phyloP scores from a whole-genome alignment of 2,329 filamentous ascomycete species.

The Davidsoniella virescens region DNA sequence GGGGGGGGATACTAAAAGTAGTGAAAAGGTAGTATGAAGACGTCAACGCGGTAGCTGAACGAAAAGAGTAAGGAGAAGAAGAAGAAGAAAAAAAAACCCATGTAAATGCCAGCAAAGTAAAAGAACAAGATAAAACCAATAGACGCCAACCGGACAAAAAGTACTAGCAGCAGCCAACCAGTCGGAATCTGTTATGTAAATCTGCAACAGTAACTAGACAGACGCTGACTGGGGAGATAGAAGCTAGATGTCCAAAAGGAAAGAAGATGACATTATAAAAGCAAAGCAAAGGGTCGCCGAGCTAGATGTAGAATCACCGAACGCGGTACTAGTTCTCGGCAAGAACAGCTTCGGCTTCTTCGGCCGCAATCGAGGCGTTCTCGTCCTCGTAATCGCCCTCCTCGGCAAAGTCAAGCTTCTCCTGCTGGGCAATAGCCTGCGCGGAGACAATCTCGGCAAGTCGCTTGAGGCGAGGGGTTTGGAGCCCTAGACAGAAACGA shows the following conservation, averaged over 20 bases:
- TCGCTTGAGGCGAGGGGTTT: constrained; percentile 88
- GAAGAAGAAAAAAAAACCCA: constrained; percentile 7
- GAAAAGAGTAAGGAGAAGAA: background rate
- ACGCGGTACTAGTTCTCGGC: constrained; percentile 6
- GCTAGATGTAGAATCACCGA: background rate
- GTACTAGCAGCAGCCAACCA: background rate
- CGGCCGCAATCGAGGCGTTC: constrained; percentile 21
- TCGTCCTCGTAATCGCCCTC: constrained; percentile 30
- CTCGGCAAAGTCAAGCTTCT: constrained; percentile 51
- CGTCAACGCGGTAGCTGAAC: background rate
- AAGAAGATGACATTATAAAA: constrained; percentile 1
- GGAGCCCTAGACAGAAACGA: constrained; percentile 49
- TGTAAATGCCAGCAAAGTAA: constrained; percentile 12
- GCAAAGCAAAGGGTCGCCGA: background rate
- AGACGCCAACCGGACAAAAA: constrained; percentile 1
- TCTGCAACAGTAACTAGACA: background rate
- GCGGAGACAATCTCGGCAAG: constrained; percentile 96
- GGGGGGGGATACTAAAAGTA: background rate
- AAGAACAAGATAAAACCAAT: constrained; percentile 7
- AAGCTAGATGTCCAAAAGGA: background rate
- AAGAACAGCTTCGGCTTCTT: constrained; percentile 13
- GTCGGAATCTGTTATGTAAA: background rate
- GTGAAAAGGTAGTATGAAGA: background rate
- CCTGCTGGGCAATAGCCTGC: constrained; percentile 89
- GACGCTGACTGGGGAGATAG: background rate